Evolutionary conservation across 2,329 filamentous ascomycete genomes (phyloP).

Genomic region (Stenocarpella maydis): DNA sequence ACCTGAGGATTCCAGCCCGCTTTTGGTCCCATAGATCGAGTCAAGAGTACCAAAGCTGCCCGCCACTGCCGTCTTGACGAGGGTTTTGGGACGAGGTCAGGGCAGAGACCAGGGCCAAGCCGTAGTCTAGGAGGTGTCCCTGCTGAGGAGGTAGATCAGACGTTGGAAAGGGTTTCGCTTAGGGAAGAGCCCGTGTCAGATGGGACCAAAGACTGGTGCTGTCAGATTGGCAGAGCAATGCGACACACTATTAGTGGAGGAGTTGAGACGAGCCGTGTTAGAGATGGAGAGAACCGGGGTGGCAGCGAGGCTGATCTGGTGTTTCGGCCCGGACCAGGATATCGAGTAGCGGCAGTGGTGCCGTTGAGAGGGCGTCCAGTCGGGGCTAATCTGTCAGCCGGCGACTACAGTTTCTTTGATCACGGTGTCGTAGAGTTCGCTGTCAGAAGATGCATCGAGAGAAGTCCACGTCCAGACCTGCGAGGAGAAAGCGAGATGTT

Average conservation of each 20-base stretch:
- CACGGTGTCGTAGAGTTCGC: conserved; percentile 9
- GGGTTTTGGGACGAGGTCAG: conserved; percentile 30
- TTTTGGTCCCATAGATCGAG: conserved; percentile 28
- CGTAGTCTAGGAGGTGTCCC: conserved; percentile 26
- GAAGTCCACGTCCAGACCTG: not conserved
- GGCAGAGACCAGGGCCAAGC: conserved; percentile 36
- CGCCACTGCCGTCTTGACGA: conserved; percentile 34
- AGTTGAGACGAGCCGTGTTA: conserved; percentile 56
- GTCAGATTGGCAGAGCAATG: conserved; percentile 43
- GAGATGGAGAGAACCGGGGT: conserved; percentile 53
- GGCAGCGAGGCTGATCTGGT: conserved; percentile 43
- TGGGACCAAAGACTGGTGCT: conserved; percentile 40
- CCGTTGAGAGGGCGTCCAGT: not conserved
- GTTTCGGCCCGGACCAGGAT: conserved; percentile 50
- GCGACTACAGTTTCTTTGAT: conserved; percentile 1
- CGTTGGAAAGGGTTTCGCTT: conserved; percentile 57
- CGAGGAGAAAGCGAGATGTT: conserved; percentile 2
- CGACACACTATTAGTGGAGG: conserved; percentile 41
- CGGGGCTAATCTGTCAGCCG: conserved; percentile 12
- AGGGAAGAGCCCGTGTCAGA: conserved; percentile 49
- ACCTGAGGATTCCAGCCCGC: conserved; percentile 41
- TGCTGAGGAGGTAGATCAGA: conserved; percentile 49
- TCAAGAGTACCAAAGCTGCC: conserved; percentile 28
- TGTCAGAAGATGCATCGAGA: conserved; percentile 8
- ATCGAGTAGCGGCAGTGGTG: conserved; percentile 17